Evolutionary conservation across 805 yeast species (phyloP).

Genomic region (Debaryomyces hansenii): DNA sequence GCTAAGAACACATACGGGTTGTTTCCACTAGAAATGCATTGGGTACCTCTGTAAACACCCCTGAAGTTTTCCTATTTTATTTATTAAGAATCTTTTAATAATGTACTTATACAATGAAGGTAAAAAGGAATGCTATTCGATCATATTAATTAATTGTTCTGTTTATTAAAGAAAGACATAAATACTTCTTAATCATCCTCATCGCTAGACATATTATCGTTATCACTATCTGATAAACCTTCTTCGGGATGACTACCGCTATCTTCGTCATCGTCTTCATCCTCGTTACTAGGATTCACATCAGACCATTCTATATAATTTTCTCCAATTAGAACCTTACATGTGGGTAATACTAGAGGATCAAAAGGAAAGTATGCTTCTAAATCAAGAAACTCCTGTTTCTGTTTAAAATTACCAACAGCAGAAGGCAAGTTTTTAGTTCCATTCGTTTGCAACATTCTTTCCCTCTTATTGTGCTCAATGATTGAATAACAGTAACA

Average conservation of each 20-base stretch:
- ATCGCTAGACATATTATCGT: slow-evolving; percentile 21
- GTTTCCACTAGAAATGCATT: too few species aligned
- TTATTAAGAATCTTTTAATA: too few species aligned
- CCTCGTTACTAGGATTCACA: slow-evolving; percentile 53
- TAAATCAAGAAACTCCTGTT: slow-evolving; percentile 81
- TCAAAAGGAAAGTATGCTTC: slow-evolving; percentile 98
- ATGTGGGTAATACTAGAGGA: slow-evolving; percentile 72
- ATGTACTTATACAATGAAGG: too few species aligned
- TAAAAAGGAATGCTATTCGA: too few species aligned
- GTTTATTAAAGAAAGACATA: neutral
- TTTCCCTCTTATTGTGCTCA: slow-evolving; percentile 80
- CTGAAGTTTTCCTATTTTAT: too few species aligned
- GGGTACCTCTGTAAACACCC: too few species aligned
- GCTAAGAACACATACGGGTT: too few species aligned
- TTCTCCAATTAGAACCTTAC: slow-evolving; percentile 53
- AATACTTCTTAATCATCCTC: slow-evolving; percentile 14
- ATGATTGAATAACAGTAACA: slow-evolving; percentile 93
- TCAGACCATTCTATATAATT: slow-evolving; percentile 73
- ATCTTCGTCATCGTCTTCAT: slow-evolving; percentile 52
- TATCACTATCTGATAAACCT: slow-evolving; percentile 20
- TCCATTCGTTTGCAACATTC: slow-evolving; percentile 48
- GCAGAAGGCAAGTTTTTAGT: slow-evolving; percentile 23
- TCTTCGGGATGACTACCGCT: slow-evolving; percentile 31
- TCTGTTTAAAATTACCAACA: slow-evolving; percentile 49
- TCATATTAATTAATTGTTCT: neutral